phyloP scores from a whole-genome alignment of 225 moss, liverwort and hornwort species.

The Straminergon stramineum region DNA sequence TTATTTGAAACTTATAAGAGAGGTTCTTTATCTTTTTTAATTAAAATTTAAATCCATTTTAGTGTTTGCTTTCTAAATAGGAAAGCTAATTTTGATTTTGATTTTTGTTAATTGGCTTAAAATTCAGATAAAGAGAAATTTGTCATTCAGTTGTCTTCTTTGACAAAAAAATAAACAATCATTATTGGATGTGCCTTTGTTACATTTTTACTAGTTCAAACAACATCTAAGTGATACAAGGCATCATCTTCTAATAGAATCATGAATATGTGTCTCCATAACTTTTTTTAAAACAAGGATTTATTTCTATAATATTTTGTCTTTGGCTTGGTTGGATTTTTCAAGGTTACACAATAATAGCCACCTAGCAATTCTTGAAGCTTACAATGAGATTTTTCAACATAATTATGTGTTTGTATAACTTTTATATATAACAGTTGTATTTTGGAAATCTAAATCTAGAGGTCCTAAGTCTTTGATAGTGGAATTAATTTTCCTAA shows the following conservation, averaged over 20 bases:
- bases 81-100: not conserved
- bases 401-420: not conserved
- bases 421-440: not conserved
- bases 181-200: not conserved
- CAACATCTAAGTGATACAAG: not conserved
- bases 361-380: not conserved
- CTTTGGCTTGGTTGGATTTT: not conserved
- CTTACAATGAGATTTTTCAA: no score
- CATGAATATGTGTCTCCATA: not conserved
- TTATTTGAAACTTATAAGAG: not conserved
- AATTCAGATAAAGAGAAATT: not conserved
- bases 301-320: not conserved
- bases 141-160: not conserved
- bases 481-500: no score
- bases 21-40: not conserved
- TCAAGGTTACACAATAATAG: not conserved
- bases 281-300: not conserved
- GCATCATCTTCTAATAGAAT: not conserved
- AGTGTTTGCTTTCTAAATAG: accelerated
- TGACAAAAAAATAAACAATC: not conserved
- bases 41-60: not conserved
- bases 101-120: not conserved
- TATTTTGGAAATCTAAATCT: not conserved
- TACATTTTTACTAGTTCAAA: not conserved
- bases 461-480: not conserved